A percentile compares a stretch with the other conserved stretches of the same genome.
Conservation (phyloP, 2,329 filamentous ascomycete genomes). For the Fusarium mexicanum region DNA sequence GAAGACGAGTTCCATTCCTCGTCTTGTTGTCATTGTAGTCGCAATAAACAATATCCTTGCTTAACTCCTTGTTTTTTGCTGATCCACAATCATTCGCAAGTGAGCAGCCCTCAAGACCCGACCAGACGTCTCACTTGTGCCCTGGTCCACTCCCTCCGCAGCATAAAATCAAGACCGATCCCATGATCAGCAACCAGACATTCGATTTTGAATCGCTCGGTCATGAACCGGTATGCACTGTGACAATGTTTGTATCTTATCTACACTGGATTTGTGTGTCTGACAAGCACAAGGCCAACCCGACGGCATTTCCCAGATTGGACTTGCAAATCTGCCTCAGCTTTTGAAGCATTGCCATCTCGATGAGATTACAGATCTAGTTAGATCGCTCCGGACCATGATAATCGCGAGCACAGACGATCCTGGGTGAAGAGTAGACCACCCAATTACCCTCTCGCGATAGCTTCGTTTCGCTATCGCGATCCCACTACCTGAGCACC, state of each 20-base stretch:
- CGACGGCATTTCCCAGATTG: conserved; percentile 14
- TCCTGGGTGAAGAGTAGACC: conserved; percentile 6
- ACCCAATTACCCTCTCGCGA: conserved; percentile 26
- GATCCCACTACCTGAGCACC: conserved; percentile 3
- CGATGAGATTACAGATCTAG: conserved; percentile 30
- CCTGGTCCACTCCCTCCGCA: conserved; percentile 18
- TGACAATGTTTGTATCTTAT: conserved; percentile 12
- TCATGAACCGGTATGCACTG: conserved; percentile 18
- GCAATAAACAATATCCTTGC: conserved; percentile 26
- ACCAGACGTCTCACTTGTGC: conserved; percentile 16
- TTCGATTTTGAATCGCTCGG: conserved; percentile 10
- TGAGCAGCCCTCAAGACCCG: conserved; percentile 13
- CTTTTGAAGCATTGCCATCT: conserved; percentile 22
- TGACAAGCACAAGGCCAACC: conserved; percentile 24
- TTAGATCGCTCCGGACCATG: conserved; percentile 14
- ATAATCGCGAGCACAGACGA: conserved; percentile 24
- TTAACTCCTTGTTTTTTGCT: conserved; percentile 1
- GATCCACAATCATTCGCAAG: conserved; percentile 34
- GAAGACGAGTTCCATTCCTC: not conserved
- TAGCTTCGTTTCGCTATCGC: conserved; percentile 24
- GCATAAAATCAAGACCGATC: conserved; percentile 22
- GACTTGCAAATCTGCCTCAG: not conserved
- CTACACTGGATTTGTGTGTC: not conserved
- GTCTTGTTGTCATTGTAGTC: conserved; percentile 14
- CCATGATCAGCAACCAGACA: conserved; percentile 33